Conservation (phyloP, 345 rosid species). For the Eucalyptus tenuipes region DNA sequence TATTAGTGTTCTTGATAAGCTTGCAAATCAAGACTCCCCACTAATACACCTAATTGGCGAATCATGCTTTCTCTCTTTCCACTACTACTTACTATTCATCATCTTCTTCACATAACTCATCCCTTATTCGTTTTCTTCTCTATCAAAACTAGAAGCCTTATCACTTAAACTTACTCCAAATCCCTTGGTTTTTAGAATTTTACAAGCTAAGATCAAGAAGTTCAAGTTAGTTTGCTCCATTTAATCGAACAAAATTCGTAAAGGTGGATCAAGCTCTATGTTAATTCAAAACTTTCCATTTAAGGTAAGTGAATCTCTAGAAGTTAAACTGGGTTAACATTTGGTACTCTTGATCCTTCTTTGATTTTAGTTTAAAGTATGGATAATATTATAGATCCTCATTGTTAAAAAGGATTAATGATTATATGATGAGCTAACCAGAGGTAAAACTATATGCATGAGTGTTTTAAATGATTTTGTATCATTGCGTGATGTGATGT, state of each 20-base stretch:
- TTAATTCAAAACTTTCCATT: background rate
- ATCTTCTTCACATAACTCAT: too few species aligned
- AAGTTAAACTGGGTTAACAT: background rate
- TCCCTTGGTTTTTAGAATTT: too few species aligned
- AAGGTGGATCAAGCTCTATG: background rate
- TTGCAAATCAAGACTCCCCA: too few species aligned
- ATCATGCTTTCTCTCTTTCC: too few species aligned
- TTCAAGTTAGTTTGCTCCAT: background rate
- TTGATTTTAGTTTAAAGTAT: background rate
- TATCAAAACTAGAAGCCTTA: too few species aligned
- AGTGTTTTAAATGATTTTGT: background rate
- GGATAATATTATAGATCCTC: too few species aligned
- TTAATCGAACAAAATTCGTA: background rate
- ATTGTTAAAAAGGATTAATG: background rate
- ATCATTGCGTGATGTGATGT: background rate
- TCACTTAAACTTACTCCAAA: too few species aligned
- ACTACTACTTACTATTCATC: too few species aligned
- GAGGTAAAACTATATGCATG: background rate
- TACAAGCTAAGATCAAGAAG: too few species aligned
- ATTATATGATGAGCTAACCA: background rate
- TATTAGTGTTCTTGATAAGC: too few species aligned
- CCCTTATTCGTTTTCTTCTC: too few species aligned
- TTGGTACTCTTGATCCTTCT: background rate
- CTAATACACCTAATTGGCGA: too few species aligned
- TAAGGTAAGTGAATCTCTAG: background rate